Evolutionary conservation across 805 yeast genomes (phyloP).

Genomic region (Hanseniaspora thailandica): DNA sequence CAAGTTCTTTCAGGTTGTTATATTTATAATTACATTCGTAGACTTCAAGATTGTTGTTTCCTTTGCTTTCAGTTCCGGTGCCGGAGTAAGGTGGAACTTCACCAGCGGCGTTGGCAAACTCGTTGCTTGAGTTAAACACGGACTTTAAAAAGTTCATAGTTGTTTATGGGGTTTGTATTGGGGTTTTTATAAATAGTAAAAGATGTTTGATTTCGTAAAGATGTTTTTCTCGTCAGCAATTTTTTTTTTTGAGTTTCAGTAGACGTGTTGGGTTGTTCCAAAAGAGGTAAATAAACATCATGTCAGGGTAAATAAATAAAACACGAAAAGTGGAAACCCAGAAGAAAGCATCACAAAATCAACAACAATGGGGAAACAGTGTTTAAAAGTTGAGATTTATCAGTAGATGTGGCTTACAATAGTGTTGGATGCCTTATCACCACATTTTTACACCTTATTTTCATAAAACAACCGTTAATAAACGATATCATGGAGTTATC

Average conservation of each 20-base stretch:
- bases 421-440: no score
- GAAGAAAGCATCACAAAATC: neutral
- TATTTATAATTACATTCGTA: constrained; percentile 9
- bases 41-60: neutral
- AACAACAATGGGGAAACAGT: no score
- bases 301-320: neutral
- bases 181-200: neutral
- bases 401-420: no score
- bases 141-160: constrained; percentile 12
- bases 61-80: neutral
- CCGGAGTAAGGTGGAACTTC: constrained; percentile 12
- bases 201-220: neutral
- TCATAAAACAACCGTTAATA: no score
- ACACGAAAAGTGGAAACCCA: neutral
- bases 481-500: no score
- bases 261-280: no score
- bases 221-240: no score
- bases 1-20: constrained; percentile 10
- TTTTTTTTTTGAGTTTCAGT: no score
- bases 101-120: constrained; percentile 12
- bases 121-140: constrained; percentile 11
- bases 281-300: neutral
- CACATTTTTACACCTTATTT: no score
- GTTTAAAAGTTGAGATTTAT: no score
- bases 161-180: neutral